phyloP scores from a whole-genome alignment of 2,329 filamentous ascomycete genomes.

The Diaporthe amygdali region DNA sequence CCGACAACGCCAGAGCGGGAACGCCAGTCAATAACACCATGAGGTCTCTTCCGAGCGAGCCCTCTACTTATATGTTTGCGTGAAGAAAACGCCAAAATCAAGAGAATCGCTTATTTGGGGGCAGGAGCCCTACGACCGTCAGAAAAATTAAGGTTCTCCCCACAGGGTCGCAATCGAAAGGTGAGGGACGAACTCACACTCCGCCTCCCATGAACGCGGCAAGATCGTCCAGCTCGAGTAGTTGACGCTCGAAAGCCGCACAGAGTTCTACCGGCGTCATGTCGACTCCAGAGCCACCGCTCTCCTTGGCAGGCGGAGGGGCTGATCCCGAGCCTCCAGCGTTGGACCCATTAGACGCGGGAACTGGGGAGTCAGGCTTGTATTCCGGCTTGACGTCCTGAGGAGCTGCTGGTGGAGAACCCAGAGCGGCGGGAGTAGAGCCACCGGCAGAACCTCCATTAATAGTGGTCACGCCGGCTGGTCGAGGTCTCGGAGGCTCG shows the following conservation, averaged over 20 bases:
- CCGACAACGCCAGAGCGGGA: neutral
- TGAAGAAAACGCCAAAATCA: conserved; percentile 4
- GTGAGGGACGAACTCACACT: conserved; percentile 45
- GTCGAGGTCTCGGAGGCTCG: conserved; percentile 57
- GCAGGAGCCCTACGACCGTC: conserved; percentile 24
- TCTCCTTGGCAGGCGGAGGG: conserved; percentile 22
- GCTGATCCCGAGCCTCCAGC: conserved; percentile 25
- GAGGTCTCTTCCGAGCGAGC: neutral
- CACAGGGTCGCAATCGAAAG: conserved; percentile 15
- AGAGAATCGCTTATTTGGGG: conserved; percentile 18
- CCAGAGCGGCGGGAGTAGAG: conserved; percentile 49
- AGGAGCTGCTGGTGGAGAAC: conserved; percentile 42
- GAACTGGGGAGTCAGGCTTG: conserved; percentile 41
- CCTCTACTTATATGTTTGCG: neutral
- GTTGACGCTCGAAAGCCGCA: conserved; percentile 63
- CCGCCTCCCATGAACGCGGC: conserved; percentile 68
- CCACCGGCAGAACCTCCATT: conserved; percentile 60
- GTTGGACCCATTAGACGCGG: conserved; percentile 32
- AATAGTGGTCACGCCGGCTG: conserved; percentile 62
- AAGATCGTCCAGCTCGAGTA: conserved; percentile 65
- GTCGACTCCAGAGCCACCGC: conserved; percentile 41
- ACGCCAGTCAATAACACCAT: neutral
- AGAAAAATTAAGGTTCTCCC: conserved; percentile 17
- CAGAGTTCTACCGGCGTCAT: conserved; percentile 66
- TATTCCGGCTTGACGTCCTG: conserved; percentile 23